Percentiles rank a stretch among this genome's conserved stretches.
Evolutionary conservation across 2,329 filamentous ascomycete genomes (phyloP).

Genomic region (Aspergillus caelatus): DNA sequence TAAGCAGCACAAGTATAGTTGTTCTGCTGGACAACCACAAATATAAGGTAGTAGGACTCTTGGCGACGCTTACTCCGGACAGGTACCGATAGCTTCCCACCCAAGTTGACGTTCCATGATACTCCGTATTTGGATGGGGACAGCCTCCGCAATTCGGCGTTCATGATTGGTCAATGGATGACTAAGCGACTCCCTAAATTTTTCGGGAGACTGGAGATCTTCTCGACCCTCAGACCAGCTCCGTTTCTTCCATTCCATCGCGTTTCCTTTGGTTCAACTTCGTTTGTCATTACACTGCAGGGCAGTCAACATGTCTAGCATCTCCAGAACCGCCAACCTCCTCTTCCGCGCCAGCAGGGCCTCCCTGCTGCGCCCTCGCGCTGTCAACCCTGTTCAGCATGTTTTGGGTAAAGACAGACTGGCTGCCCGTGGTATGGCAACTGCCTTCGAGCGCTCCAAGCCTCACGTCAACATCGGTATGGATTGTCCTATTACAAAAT

Average conservation of each 20-base stretch:
- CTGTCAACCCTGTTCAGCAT: conserved; percentile 73
- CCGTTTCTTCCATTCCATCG: conserved; percentile 30
- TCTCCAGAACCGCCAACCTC: conserved; percentile 76
- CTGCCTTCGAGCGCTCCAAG: conserved; percentile 82
- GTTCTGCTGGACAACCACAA: no score
- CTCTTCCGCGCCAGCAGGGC: conserved; percentile 80
- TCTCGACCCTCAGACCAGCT: conserved; percentile 15
- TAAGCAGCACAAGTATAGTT: no score
- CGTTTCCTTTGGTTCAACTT: conserved; percentile 31
- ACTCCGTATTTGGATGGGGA: not conserved
- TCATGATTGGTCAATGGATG: conserved; percentile 38
- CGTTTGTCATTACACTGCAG: conserved; percentile 34
- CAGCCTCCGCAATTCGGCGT: conserved; percentile 32
- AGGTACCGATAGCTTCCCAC: not conserved
- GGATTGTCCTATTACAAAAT: conserved; percentile 22
- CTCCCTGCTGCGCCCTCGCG: conserved; percentile 69
- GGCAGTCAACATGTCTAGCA: conserved; percentile 71
- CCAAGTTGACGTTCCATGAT: not conserved
- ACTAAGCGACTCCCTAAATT: conserved; percentile 44
- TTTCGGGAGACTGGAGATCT: conserved; percentile 25
- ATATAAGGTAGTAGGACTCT: not conserved
- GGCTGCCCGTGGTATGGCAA: conserved; percentile 59
- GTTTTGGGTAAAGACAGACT: conserved; percentile 50
- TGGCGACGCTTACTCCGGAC: no score
- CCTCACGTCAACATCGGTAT: conserved; percentile 97